phyloP scores from a whole-genome alignment of 78 protist species.

The Cyanophora paradoxa region DNA sequence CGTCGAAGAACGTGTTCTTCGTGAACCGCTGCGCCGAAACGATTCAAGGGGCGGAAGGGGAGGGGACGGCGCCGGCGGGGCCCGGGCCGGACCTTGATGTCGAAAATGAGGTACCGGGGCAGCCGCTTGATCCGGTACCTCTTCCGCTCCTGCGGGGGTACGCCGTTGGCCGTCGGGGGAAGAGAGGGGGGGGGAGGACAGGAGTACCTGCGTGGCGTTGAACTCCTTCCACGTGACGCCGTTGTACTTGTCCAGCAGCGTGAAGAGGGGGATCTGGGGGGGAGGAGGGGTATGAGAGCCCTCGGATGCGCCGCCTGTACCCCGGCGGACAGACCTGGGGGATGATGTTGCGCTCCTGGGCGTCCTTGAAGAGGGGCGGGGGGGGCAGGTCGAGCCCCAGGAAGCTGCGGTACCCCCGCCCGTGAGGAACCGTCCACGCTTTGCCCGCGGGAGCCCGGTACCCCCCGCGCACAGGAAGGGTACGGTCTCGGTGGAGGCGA shows the following conservation, averaged over 20 bases:
- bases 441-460: neutral
- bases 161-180: neutral
- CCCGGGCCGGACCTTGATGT: too few relatives aligned
- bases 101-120: constrained; percentile 80
- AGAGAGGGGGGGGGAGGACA: neutral
- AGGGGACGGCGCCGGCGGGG: too few relatives aligned
- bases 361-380: constrained; percentile 80
- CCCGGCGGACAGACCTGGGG: constrained; percentile 15
- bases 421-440: constrained; percentile 21
- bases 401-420: too few relatives aligned
- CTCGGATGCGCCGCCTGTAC: neutral
- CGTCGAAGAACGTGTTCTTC: constrained; percentile 10
- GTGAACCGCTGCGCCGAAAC: too few relatives aligned
- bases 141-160: neutral
- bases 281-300: neutral
- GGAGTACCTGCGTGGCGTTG: neutral
- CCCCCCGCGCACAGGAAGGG: constrained; percentile 20
- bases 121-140: constrained; percentile 36
- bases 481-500: neutral
- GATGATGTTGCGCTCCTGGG: constrained; percentile 42
- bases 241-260: constrained; percentile 68
- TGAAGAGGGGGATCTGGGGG: constrained; percentile 45
- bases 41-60: too few relatives aligned
- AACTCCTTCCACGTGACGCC: constrained; percentile 32
- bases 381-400: constrained; percentile 87